Conservation (phyloP, 768 basidiomycete genomes). For the Austroboletus festivus region DNA sequence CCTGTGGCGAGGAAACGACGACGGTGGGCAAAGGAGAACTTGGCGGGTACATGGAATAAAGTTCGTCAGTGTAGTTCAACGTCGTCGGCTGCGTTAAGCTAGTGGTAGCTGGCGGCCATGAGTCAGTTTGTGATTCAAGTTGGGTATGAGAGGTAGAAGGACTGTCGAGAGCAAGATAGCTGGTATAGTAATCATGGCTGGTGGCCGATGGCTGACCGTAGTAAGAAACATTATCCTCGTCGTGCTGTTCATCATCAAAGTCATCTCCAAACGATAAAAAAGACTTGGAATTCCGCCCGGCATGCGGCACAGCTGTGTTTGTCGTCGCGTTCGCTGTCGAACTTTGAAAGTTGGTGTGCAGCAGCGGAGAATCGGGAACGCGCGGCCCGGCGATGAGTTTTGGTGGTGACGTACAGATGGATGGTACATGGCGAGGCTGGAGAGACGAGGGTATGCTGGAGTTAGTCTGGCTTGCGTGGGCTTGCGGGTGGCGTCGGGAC, state of each 20-base stretch:
- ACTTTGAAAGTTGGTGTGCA: conserved; percentile 47
- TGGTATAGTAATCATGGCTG: conserved; percentile 3
- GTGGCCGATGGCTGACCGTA: conserved; percentile 17
- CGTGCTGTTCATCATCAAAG: conserved; percentile 34
- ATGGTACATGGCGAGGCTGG: conserved; percentile 8
- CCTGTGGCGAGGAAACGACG: conserved; percentile 49
- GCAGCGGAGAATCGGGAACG: conserved; percentile 43
- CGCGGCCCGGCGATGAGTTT: conserved; percentile 5
- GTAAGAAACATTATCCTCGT: conserved; percentile 45
- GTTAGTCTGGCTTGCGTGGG: not conserved
- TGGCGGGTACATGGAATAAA: conserved; percentile 16
- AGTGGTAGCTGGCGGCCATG: conserved; percentile 18
- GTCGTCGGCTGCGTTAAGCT: conserved; percentile 5
- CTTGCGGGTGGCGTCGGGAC: conserved; percentile 28
- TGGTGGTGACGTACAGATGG: conserved; percentile 6
- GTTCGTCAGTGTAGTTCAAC: conserved; percentile 3
- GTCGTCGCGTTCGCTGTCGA: conserved; percentile 39
- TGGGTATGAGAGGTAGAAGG: conserved; percentile 2
- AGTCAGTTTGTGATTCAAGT: conserved; percentile 2
- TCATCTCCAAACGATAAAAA: conserved; percentile 30
- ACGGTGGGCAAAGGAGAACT: conserved; percentile 46
- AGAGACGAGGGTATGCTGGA: conserved; percentile 7
- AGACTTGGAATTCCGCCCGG: conserved; percentile 21
- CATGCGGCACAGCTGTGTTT: conserved; percentile 10
- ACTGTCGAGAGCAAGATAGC: not conserved